Evolutionary conservation across 306 rosid species (phyloP).

Genomic region (Cucurbita pepo): DNA sequence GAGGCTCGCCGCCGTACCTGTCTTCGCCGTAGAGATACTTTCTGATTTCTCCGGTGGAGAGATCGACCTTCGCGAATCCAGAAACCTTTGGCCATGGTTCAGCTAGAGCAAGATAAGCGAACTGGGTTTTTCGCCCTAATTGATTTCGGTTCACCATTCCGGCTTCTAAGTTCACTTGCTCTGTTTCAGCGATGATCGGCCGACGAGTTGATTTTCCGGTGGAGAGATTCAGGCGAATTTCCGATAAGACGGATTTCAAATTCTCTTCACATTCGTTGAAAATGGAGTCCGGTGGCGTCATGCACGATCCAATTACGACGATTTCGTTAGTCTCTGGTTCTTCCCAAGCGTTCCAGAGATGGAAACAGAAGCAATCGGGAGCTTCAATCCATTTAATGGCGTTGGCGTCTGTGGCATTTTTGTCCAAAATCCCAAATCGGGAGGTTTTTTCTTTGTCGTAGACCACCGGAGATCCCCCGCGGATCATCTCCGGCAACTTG

Average conservation of each 20-base stretch:
- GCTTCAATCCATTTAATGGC: conserved; percentile 67
- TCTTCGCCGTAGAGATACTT: conserved; percentile 47
- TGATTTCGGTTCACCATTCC: conserved; percentile 89
- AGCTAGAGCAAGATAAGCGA: conserved; percentile 64
- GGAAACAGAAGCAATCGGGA: conserved; percentile 85
- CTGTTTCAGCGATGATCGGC: conserved; percentile 27
- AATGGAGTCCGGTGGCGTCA: conserved; percentile 89
- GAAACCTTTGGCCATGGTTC: conserved; percentile 99
- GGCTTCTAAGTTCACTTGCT: conserved; percentile 72
- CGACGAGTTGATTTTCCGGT: conserved; percentile 53
- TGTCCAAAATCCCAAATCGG: conserved; percentile 46
- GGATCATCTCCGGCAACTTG: conserved; percentile 55
- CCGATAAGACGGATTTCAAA: conserved; percentile 51
- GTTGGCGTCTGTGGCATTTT: conserved; percentile 37
- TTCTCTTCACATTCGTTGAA: conserved; percentile 82
- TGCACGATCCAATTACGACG: conserved; percentile 85
- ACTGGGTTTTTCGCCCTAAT: conserved; percentile 54
- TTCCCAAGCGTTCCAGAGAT: conserved; percentile 96
- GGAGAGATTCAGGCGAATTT: conserved; percentile 55
- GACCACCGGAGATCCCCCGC: conserved; percentile 80
- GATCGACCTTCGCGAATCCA: conserved; percentile 73
- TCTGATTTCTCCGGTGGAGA: conserved; percentile 33
- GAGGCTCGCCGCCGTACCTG: conserved; percentile 79
- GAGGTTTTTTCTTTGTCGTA: conserved; percentile 53
- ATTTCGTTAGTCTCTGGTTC: conserved; percentile 48